phyloP scores from a whole-genome alignment of 495 filamentous ascomycete species.

The Hypoxylon fragiforme region DNA sequence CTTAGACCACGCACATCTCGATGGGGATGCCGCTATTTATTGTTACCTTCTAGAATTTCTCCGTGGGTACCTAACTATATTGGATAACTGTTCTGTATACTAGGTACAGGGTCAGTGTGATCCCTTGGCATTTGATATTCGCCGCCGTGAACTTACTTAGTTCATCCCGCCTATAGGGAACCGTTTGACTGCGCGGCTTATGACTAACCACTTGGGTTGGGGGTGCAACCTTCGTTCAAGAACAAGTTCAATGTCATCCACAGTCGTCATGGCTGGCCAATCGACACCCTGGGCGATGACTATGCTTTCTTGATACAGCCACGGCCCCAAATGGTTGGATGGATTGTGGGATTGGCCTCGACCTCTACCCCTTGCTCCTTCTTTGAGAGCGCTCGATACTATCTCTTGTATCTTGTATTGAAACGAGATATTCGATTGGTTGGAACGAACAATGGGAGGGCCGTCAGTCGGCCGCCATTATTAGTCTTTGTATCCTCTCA shows the following conservation, averaged over 20 bases:
- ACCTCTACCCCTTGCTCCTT: constrained; percentile 6
- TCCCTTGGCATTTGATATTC: constrained; percentile 7
- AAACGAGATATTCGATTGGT: constrained; percentile 10
- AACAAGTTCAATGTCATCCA: constrained; percentile 23
- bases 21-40: constrained; percentile 11
- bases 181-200: not conserved
- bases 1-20: constrained; percentile 9
- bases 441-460: constrained; percentile 15
- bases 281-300: constrained; percentile 2
- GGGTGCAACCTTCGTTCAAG: constrained; percentile 20
- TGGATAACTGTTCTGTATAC: too few relatives aligned
- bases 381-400: constrained; percentile 6
- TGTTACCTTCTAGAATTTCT: constrained; percentile 21
- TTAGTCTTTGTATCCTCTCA: constrained; percentile 17
- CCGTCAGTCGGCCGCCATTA: constrained; percentile 7
- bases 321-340: constrained; percentile 26
- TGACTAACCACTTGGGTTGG: too few relatives aligned
- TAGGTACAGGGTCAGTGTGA: constrained; percentile 9
- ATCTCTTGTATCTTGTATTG: constrained; percentile 11
- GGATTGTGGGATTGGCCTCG: constrained; percentile 20
- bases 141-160: constrained; percentile 1
- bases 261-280: constrained; percentile 5
- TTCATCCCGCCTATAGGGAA: constrained; percentile 11
- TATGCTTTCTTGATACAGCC: constrained; percentile 23
- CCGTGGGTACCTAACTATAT: too few relatives aligned